Conservation (phyloP, 2,329 filamentous ascomycete species). For the Fusarium sarcochroum region DNA sequence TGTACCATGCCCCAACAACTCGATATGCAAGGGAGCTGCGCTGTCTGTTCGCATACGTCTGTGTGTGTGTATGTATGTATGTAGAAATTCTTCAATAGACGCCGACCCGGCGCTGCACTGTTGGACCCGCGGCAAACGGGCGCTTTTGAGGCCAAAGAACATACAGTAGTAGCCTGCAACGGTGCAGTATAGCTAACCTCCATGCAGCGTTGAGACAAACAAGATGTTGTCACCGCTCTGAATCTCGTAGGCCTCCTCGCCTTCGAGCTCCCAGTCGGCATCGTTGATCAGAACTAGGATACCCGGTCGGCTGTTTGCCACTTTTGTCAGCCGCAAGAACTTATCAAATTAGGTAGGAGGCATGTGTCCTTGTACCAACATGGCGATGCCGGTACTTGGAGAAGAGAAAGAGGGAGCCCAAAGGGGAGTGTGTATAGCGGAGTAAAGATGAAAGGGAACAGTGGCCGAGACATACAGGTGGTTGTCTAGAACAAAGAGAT, state of each 20-base stretch:
- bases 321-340: slow-evolving; percentile 43
- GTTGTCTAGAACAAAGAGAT: slow-evolving; percentile 89
- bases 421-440: slow-evolving; percentile 43
- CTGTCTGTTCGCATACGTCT: slow-evolving; percentile 14
- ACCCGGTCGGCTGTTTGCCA: slow-evolving; percentile 81
- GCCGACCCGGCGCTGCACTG: slow-evolving; percentile 26
- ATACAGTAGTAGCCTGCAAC: slow-evolving; percentile 15
- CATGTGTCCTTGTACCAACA: slow-evolving; percentile 13
- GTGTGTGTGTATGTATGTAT: slow-evolving; percentile 26
- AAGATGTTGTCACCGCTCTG: slow-evolving; percentile 87
- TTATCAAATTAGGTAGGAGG: slow-evolving; percentile 19
- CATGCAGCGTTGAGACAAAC: slow-evolving; percentile 97
- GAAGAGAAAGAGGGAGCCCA: neutral
- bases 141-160: slow-evolving; percentile 13
- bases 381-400: slow-evolving; percentile 29
- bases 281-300: slow-evolving; percentile 98
- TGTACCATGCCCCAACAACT: slow-evolving; percentile 33
- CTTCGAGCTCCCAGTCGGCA: slow-evolving; percentile 97
- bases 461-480: slow-evolving; percentile 78
- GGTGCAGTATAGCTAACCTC: slow-evolving; percentile 70
- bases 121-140: slow-evolving; percentile 14
- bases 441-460: slow-evolving; percentile 1
- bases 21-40: slow-evolving; percentile 43
- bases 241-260: slow-evolving; percentile 90
- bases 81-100: slow-evolving; percentile 37